Base-by-base conservation (phyloP, 345 rosid genomes). In the Aegle marmelos region DNA sequence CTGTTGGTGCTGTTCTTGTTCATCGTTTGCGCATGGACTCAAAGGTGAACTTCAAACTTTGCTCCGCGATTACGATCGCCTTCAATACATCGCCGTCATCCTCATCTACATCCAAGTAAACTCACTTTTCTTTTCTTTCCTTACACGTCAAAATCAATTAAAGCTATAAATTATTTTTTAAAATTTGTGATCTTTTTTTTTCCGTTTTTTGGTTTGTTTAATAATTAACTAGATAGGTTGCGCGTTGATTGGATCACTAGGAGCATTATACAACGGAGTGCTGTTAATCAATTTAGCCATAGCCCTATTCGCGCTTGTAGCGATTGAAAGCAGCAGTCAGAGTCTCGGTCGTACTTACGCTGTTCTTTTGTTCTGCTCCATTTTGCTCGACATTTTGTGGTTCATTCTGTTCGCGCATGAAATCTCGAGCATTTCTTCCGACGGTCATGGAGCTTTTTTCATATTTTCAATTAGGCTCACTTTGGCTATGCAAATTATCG, bases 261-360 rank as follows among this genome's bases (percentile, higher is more conserved):
- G 98, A 3, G 97, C 98, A 76, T 86, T 88, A 80, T 92, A 90
- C 91, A 95, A 92, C 65, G 98, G 98, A 45, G 93, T 93, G 1
- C 79, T 90, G 85, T 74, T 95, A 28, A 85, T 90, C 27, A 89
- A 92, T 79, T 82, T 95, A 69, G 91, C 81, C 73, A 91, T 95
- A 34, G 92, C 98, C 5, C 85, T 95, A 77, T 95, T 93, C 63
- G 97, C 98, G 9, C 89, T 95, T 61, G 97, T 93, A 2, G 98
- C 97, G 39, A 92, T 93, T 65, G 98, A 91, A 82, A 95, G 95
- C 68, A 89, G 90, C 84, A 91, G 94, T 79, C 96, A 95, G 84
- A 87, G 86, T 57, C 90, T 93, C 28, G 93, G 90, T 31, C 90
- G 98, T 9, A 90, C 95, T 74, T 93, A 93, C 75, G 97, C 97